phyloP scores from a whole-genome alignment of 306 rosid genomes.

The Cyclanthera cordifolia region DNA sequence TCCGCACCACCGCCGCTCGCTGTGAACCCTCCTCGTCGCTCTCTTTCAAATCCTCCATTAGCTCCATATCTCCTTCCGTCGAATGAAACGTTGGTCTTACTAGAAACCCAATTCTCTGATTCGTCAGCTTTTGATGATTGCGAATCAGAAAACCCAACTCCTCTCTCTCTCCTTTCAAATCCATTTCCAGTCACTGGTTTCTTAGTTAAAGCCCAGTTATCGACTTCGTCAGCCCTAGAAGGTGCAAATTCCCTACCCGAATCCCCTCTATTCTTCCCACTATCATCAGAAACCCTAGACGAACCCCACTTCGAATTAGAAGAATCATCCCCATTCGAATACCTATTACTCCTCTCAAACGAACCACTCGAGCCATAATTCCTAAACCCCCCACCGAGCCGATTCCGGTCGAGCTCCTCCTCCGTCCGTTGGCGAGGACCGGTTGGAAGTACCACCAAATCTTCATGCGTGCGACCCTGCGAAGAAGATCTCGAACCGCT shows the following conservation, averaged over 20 bases:
- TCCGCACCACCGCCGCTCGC: constrained; percentile 32
- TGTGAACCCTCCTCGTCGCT: constrained; percentile 19
- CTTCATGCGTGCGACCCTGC: constrained; percentile 21
- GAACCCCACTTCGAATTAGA: constrained; percentile 66
- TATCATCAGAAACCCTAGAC: constrained; percentile 54
- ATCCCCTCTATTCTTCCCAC: constrained; percentile 24
- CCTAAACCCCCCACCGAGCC: constrained; percentile 54
- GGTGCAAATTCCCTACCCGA: constrained; percentile 38
- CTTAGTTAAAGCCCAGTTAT: constrained; percentile 72
- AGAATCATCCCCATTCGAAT: constrained; percentile 34
- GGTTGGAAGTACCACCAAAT: constrained; percentile 50
- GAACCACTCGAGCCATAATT: constrained; percentile 25
- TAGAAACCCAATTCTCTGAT: constrained; percentile 70
- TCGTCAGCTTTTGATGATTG: constrained; percentile 73
- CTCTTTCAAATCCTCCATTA: constrained; percentile 48
- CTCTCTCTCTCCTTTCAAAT: constrained; percentile 48
- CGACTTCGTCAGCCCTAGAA: constrained; percentile 73
- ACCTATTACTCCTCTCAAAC: constrained; percentile 21
- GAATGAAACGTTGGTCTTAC: constrained; percentile 39
- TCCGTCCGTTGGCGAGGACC: constrained; percentile 81
- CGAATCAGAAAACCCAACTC: constrained; percentile 52
- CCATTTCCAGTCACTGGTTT: constrained; percentile 47
- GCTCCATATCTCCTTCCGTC: constrained; percentile 47
- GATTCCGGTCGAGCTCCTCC: constrained; percentile 58
- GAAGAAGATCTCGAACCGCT: constrained; percentile 22